Conservation (phyloP, 306 rosid species). For the Ammopiptanthus mongolicus region DNA sequence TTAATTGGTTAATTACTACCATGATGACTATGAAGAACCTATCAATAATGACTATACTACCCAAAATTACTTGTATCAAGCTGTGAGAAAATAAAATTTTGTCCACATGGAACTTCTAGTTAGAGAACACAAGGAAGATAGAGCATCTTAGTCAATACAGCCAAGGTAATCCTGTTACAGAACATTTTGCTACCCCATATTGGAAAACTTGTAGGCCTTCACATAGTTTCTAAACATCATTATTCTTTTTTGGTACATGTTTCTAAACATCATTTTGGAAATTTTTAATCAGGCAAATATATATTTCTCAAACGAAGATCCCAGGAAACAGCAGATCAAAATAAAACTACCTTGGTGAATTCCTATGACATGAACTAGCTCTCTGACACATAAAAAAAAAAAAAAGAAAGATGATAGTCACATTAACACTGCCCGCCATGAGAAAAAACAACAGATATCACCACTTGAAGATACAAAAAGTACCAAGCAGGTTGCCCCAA, state of each 20-base stretch:
- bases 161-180: neutral
- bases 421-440: neutral
- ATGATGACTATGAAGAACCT: neutral
- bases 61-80: neutral
- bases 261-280: neutral
- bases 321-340: neutral
- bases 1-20: neutral
- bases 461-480: neutral
- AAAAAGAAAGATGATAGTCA: neutral
- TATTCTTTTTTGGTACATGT: no score
- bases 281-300: neutral
- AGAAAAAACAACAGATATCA: neutral
- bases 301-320: neutral
- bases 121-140: neutral
- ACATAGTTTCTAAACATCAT: neutral
- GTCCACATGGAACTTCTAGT: neutral
- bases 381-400: neutral
- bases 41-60: neutral
- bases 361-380: neutral
- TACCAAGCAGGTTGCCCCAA: neutral
- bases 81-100: neutral
- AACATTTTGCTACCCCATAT: neutral
- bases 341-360: neutral
- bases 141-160: neutral
- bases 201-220: neutral